Percentiles rank a stretch among this genome's conserved stretches.
Conservation (phyloP, 208 protist species). For the Entamoeba histolytica region DNA sequence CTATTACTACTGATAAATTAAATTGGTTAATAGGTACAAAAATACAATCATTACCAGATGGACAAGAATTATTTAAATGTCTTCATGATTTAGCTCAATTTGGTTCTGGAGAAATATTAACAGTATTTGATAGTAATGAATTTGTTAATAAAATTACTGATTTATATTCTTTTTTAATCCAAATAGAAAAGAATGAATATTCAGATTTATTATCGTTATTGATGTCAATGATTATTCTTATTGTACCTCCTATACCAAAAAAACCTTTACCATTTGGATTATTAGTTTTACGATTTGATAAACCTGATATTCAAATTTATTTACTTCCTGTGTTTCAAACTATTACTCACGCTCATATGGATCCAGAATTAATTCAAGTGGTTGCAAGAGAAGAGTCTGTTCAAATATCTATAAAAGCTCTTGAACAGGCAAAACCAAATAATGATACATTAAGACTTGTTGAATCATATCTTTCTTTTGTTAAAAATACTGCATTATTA, state of each 20-base stretch:
- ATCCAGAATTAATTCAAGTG: neutral
- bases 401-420: neutral
- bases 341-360: neutral
- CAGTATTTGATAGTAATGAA: neutral
- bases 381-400: neutral
- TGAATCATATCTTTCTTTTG: neutral
- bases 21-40: neutral
- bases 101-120: neutral
- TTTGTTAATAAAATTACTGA: neutral
- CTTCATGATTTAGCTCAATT: neutral
- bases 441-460: neutral
- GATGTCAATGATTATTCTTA: neutral
- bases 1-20: neutral
- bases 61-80: neutral
- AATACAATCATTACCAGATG: neutral
- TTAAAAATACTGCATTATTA: neutral
- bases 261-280: neutral
- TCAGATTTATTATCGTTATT: neutral
- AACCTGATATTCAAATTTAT: neutral
- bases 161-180: neutral
- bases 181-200: neutral
- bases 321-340: neutral
- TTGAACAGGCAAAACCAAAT: neutral
- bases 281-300: neutral
- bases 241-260: neutral